A percentile compares a stretch with the other conserved stretches of the same genome.
These are phyloP conservation scores for Myxozyma melibiosi DNA, from an alignment of 805 yeast species.

Conservation along the genomic window DNA sequence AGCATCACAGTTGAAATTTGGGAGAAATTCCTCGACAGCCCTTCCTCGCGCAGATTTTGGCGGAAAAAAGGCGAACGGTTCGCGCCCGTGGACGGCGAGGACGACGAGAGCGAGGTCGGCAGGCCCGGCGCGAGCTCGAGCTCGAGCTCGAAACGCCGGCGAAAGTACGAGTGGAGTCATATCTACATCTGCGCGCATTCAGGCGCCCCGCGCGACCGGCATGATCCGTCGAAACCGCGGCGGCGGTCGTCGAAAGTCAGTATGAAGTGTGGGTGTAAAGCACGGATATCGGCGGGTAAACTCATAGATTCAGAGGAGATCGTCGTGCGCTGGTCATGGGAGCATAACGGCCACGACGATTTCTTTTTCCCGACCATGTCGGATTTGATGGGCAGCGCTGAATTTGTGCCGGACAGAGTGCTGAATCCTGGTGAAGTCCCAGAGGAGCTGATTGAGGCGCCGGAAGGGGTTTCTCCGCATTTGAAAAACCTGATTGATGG, in stretches of 20 bases:
- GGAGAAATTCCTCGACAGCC: constrained; percentile 4
- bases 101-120: not conserved
- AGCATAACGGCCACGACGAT: constrained; percentile 15
- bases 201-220: constrained; percentile 20
- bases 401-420: not conserved
- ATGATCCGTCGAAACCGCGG: constrained; percentile 23
- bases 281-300: constrained; percentile 10
- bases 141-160: not conserved
- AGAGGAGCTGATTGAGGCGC: not conserved
- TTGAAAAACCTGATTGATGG: not conserved
- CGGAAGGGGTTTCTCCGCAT: not conserved
- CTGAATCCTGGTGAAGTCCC: not conserved
- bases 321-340: constrained; percentile 15
- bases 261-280: constrained; percentile 22
- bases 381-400: not conserved
- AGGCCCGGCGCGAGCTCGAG: too few relatives aligned
- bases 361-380: not conserved
- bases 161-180: constrained; percentile 49
- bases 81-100: not conserved
- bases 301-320: not conserved
- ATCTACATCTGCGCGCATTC: constrained; percentile 21
- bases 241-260: constrained; percentile 9
- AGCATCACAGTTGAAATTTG: constrained; percentile 8
- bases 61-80: constrained; percentile 11
- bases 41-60: constrained; percentile 12